A percentile compares a stretch with the other conserved stretches of the same genome.
These are phyloP conservation scores for Acanthamoeba royreba DNA, from an alignment of 208 protist genomes.

Conservation along the genomic window DNA sequence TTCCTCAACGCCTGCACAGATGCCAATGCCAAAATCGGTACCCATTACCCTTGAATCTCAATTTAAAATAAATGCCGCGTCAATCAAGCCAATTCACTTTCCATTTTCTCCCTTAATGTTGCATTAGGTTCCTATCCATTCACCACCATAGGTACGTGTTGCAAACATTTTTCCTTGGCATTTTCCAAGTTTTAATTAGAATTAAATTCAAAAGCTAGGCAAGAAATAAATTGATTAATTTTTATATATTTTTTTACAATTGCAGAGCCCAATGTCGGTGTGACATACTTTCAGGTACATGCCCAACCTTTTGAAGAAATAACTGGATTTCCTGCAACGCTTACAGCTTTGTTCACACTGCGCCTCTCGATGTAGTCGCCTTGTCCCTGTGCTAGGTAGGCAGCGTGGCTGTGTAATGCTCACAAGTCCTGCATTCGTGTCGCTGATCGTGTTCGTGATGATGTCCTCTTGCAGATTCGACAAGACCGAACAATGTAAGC, in stretches of 20 bases:
- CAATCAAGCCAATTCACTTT: neutral
- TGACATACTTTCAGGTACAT: slow-evolving; percentile 61
- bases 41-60: neutral
- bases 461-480: slow-evolving; percentile 12
- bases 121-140: slow-evolving; percentile 67
- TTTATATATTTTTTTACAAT: neutral
- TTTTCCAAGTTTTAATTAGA: neutral
- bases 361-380: neutral
- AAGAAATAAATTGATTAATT: too few species aligned
- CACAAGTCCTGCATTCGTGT: neutral
- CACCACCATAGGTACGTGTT: slow-evolving; percentile 64
- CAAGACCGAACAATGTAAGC: slow-evolving; percentile 50
- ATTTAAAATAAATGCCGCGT: neutral
- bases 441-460: neutral
- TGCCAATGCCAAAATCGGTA: slow-evolving; percentile 68
- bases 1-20: slow-evolving; percentile 74
- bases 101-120: neutral
- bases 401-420: neutral
- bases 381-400: slow-evolving; percentile 3
- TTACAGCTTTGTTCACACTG: neutral
- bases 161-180: neutral
- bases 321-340: neutral
- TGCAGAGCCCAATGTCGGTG: slow-evolving; percentile 61
- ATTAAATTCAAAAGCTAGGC: neutral
- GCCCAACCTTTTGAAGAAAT: neutral